Percentiles rank a stretch among this genome's conserved stretches.
These are phyloP conservation scores for Huiozyma naganishii DNA, from an alignment of 805 yeast genomes.

Conservation along the genomic window DNA sequence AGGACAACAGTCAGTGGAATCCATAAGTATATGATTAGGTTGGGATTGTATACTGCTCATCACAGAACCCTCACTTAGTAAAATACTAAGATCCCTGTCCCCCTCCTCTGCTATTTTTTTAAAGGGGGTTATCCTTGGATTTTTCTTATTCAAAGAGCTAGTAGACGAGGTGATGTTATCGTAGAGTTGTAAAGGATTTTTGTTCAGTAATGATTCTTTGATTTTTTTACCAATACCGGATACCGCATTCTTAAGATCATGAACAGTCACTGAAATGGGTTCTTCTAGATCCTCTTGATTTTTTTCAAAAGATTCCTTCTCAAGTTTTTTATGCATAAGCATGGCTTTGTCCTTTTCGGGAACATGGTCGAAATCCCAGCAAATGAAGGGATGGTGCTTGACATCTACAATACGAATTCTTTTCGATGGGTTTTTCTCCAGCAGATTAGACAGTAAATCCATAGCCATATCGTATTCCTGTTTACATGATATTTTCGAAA, in stretches of 20 bases:
- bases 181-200: slow-evolving; percentile 4
- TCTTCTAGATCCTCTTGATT: slow-evolving; percentile 20
- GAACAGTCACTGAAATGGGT: slow-evolving; percentile 49
- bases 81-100: slow-evolving; percentile 10
- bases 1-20: slow-evolving; percentile 31
- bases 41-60: slow-evolving; percentile 8
- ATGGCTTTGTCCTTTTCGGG: slow-evolving; percentile 8
- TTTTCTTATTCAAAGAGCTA: not conserved
- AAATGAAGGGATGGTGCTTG: slow-evolving; percentile 64
- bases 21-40: slow-evolving; percentile 6
- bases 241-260: slow-evolving; percentile 69
- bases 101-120: not conserved
- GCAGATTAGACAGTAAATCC: slow-evolving; percentile 50
- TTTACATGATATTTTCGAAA: slow-evolving; percentile 27
- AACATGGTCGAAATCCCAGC: slow-evolving; percentile 30
- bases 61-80: slow-evolving; percentile 18
- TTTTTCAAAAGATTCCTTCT: slow-evolving; percentile 17
- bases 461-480: slow-evolving; percentile 39
- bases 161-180: not conserved
- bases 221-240: slow-evolving; percentile 68
- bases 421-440: slow-evolving; percentile 58
- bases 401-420: slow-evolving; percentile 66
- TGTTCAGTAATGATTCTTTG: slow-evolving; percentile 25
- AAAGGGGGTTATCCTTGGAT: not conserved
- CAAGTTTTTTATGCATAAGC: slow-evolving; percentile 12